Evolutionary conservation across 768 basidiomycete species (phyloP).

Genomic region (Lactifluus pinguis): DNA sequence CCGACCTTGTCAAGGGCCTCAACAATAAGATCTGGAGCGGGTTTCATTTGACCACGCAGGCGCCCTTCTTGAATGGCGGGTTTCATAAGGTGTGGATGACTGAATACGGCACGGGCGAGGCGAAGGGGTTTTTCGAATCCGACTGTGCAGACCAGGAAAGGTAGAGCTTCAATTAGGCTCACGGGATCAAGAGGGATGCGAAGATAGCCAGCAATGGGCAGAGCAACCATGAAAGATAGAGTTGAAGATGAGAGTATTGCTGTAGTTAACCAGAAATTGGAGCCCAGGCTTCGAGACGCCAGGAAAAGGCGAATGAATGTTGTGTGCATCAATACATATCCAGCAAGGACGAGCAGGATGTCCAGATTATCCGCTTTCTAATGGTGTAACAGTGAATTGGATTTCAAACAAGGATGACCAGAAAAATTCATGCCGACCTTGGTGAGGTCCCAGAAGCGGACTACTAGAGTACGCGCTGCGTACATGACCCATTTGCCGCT

Average conservation of each 20-base stretch:
- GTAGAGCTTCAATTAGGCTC: constrained; percentile 87
- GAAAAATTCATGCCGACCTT: constrained; percentile 40
- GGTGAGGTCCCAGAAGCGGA: constrained; percentile 80
- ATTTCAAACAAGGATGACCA: neutral
- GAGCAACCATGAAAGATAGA: constrained; percentile 76
- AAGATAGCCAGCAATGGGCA: constrained; percentile 68
- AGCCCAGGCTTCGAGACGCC: constrained; percentile 79
- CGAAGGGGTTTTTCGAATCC: constrained; percentile 97
- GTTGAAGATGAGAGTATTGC: constrained; percentile 75
- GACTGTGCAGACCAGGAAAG: constrained; percentile 95
- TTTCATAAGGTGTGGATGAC: constrained; percentile 50
- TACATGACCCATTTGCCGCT: constrained; percentile 87
- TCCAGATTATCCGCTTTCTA: constrained; percentile 93
- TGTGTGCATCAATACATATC: constrained; percentile 91
- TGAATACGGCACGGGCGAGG: constrained; percentile 83
- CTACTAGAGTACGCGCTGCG: constrained; percentile 61
- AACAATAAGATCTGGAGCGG: constrained; percentile 76
- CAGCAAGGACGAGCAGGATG: constrained; percentile 87
- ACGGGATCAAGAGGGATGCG: constrained; percentile 88
- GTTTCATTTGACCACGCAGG: constrained; percentile 44
- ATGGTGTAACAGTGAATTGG: neutral
- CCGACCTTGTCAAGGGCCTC: constrained; percentile 77
- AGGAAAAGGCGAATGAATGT: constrained; percentile 89
- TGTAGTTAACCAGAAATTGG: constrained; percentile 58
- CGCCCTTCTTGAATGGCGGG: constrained; percentile 25